These are phyloP conservation scores for Rubus idaeus DNA, from an alignment of 306 rosid genomes.

Conservation along the genomic window DNA sequence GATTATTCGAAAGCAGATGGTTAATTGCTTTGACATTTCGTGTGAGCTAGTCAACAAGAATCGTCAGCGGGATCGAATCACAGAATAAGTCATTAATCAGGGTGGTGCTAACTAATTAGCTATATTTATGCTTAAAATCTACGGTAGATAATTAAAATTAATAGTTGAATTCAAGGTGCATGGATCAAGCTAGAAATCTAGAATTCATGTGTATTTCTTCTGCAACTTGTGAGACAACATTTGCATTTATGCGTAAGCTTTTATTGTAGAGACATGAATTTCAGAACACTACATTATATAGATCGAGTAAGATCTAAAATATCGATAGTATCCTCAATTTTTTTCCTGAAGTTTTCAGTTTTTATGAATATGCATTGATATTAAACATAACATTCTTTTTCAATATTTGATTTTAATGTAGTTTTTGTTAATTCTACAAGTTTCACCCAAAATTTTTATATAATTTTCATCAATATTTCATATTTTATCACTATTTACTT, in stretches of 20 bases:
- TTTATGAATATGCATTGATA: too few relatives aligned
- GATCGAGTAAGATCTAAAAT: too few relatives aligned
- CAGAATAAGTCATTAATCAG: neutral
- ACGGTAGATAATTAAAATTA: neutral
- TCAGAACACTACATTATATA: neutral
- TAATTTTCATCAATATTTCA: too few relatives aligned
- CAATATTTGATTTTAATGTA: too few relatives aligned
- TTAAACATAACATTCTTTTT: too few relatives aligned
- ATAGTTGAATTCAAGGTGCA: constrained; percentile 3
- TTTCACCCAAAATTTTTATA: too few relatives aligned
- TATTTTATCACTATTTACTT: too few relatives aligned
- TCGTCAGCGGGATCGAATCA: neutral
- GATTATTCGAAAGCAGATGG: neutral
- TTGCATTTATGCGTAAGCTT: constrained; percentile 2
- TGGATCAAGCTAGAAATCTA: neutral
- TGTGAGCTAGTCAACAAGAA: neutral
- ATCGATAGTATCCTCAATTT: too few relatives aligned
- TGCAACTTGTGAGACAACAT: constrained; percentile 25
- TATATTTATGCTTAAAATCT: constrained; percentile 7
- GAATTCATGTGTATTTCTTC: constrained; percentile 10
- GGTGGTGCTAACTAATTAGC: neutral
- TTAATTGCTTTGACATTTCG: neutral
- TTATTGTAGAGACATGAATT: constrained; percentile 12
- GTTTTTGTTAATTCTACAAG: too few relatives aligned
- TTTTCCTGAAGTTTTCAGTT: too few relatives aligned